Conservation (phyloP, 2,329 filamentous ascomycete species). For the Corynespora cassiicola region DNA sequence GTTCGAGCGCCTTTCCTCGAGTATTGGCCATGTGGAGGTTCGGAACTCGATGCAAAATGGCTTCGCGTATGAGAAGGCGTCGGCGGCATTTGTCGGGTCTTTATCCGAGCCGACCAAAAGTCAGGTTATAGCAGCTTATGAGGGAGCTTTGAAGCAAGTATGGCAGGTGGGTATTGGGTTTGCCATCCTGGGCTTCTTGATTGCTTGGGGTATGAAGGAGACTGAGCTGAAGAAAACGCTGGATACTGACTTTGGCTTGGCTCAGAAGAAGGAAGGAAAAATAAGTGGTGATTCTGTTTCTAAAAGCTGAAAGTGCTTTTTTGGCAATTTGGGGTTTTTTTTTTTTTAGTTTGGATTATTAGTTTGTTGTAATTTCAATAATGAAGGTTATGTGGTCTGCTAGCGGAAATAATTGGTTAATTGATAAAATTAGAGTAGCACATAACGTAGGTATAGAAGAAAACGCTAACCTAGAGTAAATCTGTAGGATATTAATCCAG, state of each 20-base stretch:
- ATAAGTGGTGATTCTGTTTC: neutral
- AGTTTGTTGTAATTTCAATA: too few species aligned
- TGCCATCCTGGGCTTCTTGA: conserved; percentile 1
- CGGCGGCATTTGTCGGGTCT: neutral
- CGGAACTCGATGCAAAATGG: neutral
- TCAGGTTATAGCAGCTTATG: neutral
- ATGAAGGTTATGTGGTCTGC: too few species aligned
- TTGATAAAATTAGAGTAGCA: too few species aligned
- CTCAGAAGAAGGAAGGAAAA: conserved; percentile 1
- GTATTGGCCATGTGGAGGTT: neutral
- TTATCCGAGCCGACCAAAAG: neutral
- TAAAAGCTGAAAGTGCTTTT: too few species aligned
- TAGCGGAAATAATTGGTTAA: too few species aligned
- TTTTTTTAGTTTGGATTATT: too few species aligned
- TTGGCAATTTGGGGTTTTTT: too few species aligned
- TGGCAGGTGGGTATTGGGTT: conserved; percentile 5
- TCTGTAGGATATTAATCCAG: too few species aligned
- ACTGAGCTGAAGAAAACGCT: conserved; percentile 6
- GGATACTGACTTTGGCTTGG: conserved; percentile 7
- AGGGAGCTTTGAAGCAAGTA: neutral
- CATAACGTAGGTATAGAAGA: too few species aligned
- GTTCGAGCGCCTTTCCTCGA: neutral
- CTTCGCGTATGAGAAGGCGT: neutral
- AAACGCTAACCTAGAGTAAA: too few species aligned
- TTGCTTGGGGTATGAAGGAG: neutral